Base-by-base conservation (phyloP, 352 stramenopile species). In the Pseudoperonospora humuli region DNA sequence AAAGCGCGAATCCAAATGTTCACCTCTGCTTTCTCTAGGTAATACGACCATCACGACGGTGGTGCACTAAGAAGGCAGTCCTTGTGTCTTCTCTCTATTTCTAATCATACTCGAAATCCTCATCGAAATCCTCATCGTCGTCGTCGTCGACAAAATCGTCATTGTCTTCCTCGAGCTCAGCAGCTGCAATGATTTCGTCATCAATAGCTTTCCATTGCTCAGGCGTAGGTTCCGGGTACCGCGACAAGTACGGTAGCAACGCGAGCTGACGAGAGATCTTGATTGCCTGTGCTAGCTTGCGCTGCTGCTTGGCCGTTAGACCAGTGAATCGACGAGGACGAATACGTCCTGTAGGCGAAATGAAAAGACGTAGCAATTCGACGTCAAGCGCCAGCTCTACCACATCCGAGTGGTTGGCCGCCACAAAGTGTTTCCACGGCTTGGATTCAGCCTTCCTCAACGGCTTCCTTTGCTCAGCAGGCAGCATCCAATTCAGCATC, bases 401-500 rank as follows among this genome's bases (percentile, higher is more conserved):
- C 5, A 80, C 54, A 44, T 91, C 79, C 23, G 58, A 51, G 61
- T 88, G 76, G 56, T 86, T 80, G 35, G 71, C 73, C 34, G 70
- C 63, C 19, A 84, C 72, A 53, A 84, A 84, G 61, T 85, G 85
- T 65, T 88, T 86, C 67, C 69, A 81, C 24, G 76, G 76, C 63
- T 88, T 88, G 32, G 68, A 60, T 39, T 64, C 66, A 41, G 66
- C 64, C 61, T 72, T 76, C 19, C 33, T 46, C 18, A 84, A 70
- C 14, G 72, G 65, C 61, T 71, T 61, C 56, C 71, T 67, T 62
- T 86, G 70, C 36, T 83, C 64, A 0, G 53, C 50, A 15, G 77
- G 77, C 18, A 75, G 51, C 77, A 90, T 90, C 77, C 77, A 90
- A 58, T 90, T 90, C 31, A 87, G 70, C 75, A 87, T 87, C 46